A percentile compares a stretch with the other conserved stretches of the same genome.
Evolutionary conservation across 2,329 filamentous ascomycete species (phyloP).

Genomic region (Chrysoporthe puriensis): DNA sequence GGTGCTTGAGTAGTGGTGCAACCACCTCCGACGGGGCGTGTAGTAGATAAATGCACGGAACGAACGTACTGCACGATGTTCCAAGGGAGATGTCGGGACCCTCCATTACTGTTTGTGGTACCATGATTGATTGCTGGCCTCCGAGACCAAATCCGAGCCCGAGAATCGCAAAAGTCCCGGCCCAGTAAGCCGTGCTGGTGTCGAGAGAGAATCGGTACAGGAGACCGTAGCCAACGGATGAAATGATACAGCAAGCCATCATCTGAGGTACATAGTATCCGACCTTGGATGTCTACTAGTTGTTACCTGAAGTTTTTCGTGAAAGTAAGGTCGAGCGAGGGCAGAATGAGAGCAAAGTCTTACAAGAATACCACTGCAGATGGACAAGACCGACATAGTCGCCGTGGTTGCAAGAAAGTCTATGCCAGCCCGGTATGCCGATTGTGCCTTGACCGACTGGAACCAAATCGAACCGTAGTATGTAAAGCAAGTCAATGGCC

Average conservation of each 20-base stretch:
- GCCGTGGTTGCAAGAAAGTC: background rate
- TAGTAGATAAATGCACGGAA: too few relatives aligned
- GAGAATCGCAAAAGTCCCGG: conserved; percentile 34
- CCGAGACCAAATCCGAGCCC: conserved; percentile 37
- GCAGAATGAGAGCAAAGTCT: background rate
- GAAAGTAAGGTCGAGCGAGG: background rate
- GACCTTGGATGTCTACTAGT: conserved; percentile 30
- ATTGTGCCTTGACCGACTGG: conserved; percentile 38
- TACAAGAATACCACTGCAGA: background rate
- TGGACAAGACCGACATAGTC: background rate
- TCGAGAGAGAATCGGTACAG: conserved; percentile 30
- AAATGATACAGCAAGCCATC: conserved; percentile 30
- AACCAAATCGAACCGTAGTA: conserved; percentile 41
- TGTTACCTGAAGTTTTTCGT: background rate
- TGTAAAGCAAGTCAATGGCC: conserved; percentile 33
- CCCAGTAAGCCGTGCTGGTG: conserved; percentile 31
- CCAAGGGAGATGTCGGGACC: conserved; percentile 36
- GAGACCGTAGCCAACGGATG: conserved; percentile 34
- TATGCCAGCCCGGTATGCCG: background rate
- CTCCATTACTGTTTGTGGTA: conserved; percentile 35
- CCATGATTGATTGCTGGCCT: conserved; percentile 35
- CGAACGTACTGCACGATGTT: conserved; percentile 29
- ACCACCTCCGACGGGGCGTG: too few relatives aligned
- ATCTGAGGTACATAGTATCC: conserved; percentile 38
- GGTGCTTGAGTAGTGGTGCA: background rate